Evolutionary conservation across 2,329 filamentous ascomycete genomes (phyloP).

Genomic region (Hypomyces perniciosus): DNA sequence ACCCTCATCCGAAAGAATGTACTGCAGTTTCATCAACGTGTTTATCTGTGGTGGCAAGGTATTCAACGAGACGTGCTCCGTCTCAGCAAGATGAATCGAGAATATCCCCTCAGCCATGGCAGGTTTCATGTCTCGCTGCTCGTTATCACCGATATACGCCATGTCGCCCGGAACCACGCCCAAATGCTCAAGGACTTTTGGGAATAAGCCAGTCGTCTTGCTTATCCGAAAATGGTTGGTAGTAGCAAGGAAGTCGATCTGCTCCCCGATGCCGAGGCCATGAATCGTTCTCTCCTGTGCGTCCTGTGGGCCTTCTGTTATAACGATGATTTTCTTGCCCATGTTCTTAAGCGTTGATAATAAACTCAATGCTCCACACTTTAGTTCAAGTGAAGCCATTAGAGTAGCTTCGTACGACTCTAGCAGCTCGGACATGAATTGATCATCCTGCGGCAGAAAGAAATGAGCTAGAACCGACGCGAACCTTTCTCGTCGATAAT

Average conservation of each 20-base stretch:
- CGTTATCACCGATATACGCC: neutral
- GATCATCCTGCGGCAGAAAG: constrained; percentile 12
- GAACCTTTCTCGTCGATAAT: constrained; percentile 38
- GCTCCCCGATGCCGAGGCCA: neutral
- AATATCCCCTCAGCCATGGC: neutral
- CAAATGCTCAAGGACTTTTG: neutral
- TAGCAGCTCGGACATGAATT: constrained; percentile 18
- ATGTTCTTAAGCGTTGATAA: constrained; percentile 26
- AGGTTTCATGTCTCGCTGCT: neutral
- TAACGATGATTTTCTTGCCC: constrained; percentile 35
- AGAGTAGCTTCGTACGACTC: constrained; percentile 27
- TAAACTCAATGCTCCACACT: constrained; percentile 31
- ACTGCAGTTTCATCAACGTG: neutral
- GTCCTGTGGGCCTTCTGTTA: constrained; percentile 44
- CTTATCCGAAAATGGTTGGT: neutral
- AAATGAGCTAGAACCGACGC: constrained; percentile 25
- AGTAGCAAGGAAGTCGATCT: neutral
- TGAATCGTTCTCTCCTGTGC: constrained; percentile 37
- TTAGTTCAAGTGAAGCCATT: constrained; percentile 25
- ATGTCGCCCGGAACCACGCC: neutral
- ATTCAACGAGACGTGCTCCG: neutral
- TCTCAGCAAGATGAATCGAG: neutral
- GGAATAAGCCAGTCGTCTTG: neutral
- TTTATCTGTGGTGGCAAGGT: neutral
- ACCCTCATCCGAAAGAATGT: neutral